These are phyloP conservation scores for Megacollybia platyphylla DNA, from an alignment of 1,284 basidiomycete species.

Conservation along the genomic window DNA sequence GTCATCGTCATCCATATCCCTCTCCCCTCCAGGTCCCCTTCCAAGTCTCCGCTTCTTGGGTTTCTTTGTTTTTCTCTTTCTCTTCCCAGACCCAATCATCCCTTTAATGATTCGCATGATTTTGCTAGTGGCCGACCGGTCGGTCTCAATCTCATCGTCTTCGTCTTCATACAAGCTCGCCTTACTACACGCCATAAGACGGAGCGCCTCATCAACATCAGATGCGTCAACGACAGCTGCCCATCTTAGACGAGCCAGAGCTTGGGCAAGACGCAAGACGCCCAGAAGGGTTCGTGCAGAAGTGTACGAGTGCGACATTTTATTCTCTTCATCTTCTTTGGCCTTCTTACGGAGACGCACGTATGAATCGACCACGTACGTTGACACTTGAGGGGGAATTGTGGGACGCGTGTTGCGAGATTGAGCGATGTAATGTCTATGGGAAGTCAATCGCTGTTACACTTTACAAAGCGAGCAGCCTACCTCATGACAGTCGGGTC, in stretches of 20 bases:
- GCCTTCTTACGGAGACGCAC: conserved; percentile 88
- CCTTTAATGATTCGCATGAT: conserved; percentile 86
- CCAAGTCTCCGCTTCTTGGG: conserved; percentile 38
- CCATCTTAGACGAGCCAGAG: conserved; percentile 85
- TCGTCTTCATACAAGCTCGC: conserved; percentile 77
- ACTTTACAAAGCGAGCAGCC: conserved; percentile 7
- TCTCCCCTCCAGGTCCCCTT: conserved; percentile 54
- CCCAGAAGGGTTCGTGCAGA: conserved; percentile 95
- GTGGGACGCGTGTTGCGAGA: conserved; percentile 85
- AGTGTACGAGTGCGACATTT: conserved; percentile 87
- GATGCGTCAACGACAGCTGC: conserved; percentile 68
- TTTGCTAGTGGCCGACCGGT: conserved; percentile 69
- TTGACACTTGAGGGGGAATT: conserved; percentile 79
- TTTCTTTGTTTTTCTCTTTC: conserved; percentile 19
- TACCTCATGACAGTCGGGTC: conserved; percentile 84
- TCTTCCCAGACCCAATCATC: conserved; percentile 45
- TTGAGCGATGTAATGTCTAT: conserved; percentile 88
- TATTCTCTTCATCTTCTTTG: conserved; percentile 83
- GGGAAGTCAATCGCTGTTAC: neutral
- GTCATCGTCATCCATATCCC: conserved; percentile 59
- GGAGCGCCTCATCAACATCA: conserved; percentile 95
- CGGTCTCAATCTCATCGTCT: conserved; percentile 54
- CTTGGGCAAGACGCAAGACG: conserved; percentile 89
- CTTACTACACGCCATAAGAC: conserved; percentile 95
- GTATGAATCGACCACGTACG: conserved; percentile 92